These are phyloP conservation scores for Hyphopichia khmerensis DNA, from an alignment of 1,139 yeast species.

Conservation along the genomic window DNA sequence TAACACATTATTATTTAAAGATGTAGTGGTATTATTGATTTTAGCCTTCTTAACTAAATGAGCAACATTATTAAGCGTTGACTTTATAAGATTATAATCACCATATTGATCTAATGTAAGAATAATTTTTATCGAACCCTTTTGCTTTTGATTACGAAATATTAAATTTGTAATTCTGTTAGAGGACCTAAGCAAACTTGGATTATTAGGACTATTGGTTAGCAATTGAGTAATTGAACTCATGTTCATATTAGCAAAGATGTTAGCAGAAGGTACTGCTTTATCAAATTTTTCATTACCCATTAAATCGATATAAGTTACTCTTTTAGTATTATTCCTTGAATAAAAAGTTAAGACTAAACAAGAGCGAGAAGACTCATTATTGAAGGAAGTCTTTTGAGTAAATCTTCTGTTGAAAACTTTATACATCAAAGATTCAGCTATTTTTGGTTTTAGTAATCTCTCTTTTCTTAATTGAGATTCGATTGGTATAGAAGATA, in stretches of 20 bases:
- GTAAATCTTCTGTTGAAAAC: constrained; percentile 23
- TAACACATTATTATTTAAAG: background rate
- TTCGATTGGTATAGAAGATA: constrained; percentile 11
- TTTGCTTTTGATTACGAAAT: constrained; percentile 13
- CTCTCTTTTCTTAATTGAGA: constrained; percentile 12
- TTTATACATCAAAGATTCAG: constrained; percentile 9
- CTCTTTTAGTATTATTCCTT: constrained; percentile 13
- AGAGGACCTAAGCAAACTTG: constrained; percentile 18
- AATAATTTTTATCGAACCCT: constrained; percentile 20
- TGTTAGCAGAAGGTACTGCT: constrained; percentile 13
- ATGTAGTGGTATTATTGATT: constrained; percentile 8
- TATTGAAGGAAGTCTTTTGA: constrained; percentile 17
- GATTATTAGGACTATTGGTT: constrained; percentile 10
- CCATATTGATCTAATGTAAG: constrained; percentile 31
- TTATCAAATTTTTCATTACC: constrained; percentile 24
- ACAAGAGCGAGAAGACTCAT: constrained; percentile 26
- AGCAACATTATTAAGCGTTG: constrained; percentile 27
- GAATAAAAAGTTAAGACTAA: constrained; percentile 24
- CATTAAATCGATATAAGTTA: constrained; percentile 31
- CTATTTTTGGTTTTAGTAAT: constrained; percentile 4
- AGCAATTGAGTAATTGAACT: constrained; percentile 30
- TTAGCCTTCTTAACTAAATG: constrained; percentile 21
- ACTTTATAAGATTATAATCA: constrained; percentile 11
- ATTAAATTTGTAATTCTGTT: constrained; percentile 30
- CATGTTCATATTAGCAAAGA: constrained; percentile 28